Evolutionary conservation across 148 eudicot genomes (phyloP), one percentile per base, ranked within the genome.

Genomic region (Mesembryanthemum crystallinum): DNA sequence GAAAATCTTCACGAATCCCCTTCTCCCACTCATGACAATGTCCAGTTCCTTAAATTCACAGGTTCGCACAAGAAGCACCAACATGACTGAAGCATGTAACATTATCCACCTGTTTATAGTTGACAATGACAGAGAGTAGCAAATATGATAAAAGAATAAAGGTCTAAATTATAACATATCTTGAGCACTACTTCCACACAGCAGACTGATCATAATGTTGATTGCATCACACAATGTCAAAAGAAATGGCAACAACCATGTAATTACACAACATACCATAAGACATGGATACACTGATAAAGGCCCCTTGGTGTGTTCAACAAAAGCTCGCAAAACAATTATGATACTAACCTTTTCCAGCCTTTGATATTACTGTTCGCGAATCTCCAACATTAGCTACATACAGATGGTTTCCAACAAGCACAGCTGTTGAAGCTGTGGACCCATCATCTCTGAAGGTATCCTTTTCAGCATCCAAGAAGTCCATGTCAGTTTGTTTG

Each of bases 311-410:
- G 37, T 54, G 10, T 43, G 49, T 8, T 74, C 62, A 20, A 62
- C 12, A 79, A 51, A 60, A 59, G 64, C 3, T 73, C 61, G 72
- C 30, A 58, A 59, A 58, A 57, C 25, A 45, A 14, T 25, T 32
- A 43, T 13, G 32, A 54, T 8, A 69, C 54, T 52, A 87, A 90
- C 99, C 99, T 87, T 82, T 89, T 73, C 99, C 98, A 68, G 89
- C 86, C 86, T 91, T 90, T 21, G 97, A 95, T 75, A 89, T 80
- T 67, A 95, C 86, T 65, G 99, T 83, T 77, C 99, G 89, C 23
- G 99, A 95, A 80, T 95, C 99, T 66, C 99, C 99, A 80, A 95
- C 99, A 85, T 95, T 95, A 78, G 97, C 98, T 78, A 95, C 99
- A 84, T 89, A 95, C 62, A 95, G 91, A 81, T 79, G 90, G 79